A percentile compares a stretch with the other conserved stretches of the same genome.
Evolutionary conservation across 106 monocot species (phyloP).

Genomic region (Chionographis japonica): DNA sequence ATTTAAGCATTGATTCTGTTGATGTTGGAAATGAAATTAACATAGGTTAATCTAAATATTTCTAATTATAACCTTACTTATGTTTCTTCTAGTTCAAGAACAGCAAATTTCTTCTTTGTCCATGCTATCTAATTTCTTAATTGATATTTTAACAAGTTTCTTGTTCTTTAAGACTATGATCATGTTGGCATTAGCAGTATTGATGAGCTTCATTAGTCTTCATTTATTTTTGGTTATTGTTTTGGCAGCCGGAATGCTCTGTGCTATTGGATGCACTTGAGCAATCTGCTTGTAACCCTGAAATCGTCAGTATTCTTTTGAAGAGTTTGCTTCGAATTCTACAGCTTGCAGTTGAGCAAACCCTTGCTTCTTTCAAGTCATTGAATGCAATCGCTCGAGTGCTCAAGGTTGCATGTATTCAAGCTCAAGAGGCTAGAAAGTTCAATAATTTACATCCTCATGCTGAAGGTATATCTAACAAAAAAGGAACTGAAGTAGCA

Average conservation of each 20-base stretch:
- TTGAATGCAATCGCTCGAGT: constrained; percentile 60
- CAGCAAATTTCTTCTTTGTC: no score
- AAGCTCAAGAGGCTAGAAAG: constrained; percentile 58
- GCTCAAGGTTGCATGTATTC: constrained; percentile 79
- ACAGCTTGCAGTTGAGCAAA: constrained; percentile 62
- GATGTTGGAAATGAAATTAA: no score
- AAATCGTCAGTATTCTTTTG: constrained; percentile 59
- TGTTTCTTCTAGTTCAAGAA: no score
- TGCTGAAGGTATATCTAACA: constrained; percentile 14
- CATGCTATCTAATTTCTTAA: not conserved
- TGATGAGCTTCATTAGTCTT: not conserved
- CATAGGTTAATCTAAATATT: no score
- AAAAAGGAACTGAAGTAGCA: constrained; percentile 4
- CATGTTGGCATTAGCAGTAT: not conserved
- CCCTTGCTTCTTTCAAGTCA: constrained; percentile 58
- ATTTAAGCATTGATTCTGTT: no score
- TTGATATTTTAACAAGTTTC: constrained; percentile 1
- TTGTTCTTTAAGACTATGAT: not conserved
- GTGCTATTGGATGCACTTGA: constrained; percentile 70
- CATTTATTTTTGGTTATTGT: constrained; percentile 9
- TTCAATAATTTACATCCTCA: constrained; percentile 1
- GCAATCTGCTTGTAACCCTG: constrained; percentile 64
- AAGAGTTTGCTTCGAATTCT: constrained; percentile 70
- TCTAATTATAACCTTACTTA: no score
- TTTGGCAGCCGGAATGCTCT: constrained; percentile 90